Conservation (phyloP, 179 eudicot species). For the Heliamphora pulchella region DNA sequence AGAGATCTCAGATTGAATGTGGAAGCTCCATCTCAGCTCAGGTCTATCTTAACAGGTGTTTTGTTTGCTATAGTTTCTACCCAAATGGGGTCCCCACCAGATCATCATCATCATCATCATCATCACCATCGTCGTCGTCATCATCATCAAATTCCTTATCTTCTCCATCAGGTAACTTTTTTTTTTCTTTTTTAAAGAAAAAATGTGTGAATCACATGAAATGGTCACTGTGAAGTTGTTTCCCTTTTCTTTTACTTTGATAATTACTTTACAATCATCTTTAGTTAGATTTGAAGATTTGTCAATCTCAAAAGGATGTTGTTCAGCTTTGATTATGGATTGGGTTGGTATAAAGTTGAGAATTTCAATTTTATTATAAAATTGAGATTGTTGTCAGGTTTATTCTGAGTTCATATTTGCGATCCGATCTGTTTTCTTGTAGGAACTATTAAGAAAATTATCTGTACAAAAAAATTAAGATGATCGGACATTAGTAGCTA, state of each 20-base stretch:
- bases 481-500: too few species aligned
- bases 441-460: too few species aligned
- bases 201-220: too few species aligned
- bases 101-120: conserved; percentile 17
- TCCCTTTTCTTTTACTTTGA: not conserved
- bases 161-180: conserved; percentile 34
- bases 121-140: conserved; percentile 33
- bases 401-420: too few species aligned
- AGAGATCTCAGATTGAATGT: conserved; percentile 72
- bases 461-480: too few species aligned
- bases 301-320: not conserved
- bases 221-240: not conserved
- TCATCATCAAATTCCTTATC: conserved; percentile 22
- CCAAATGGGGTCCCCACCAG: conserved; percentile 59
- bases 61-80: conserved; percentile 53
- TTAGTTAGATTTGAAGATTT: not conserved
- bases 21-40: conserved; percentile 69
- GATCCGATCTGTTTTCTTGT: too few species aligned
- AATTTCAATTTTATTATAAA: too few species aligned
- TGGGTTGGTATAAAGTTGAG: too few species aligned
- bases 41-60: conserved; percentile 65
- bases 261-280: not conserved
- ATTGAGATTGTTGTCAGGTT: too few species aligned
- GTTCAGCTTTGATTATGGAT: not conserved
- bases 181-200: too few species aligned